A percentile compares a stretch with the other conserved stretches of the same genome.
phyloP scores from a whole-genome alignment of 768 basidiomycete species.

The Mycena latifolia region DNA sequence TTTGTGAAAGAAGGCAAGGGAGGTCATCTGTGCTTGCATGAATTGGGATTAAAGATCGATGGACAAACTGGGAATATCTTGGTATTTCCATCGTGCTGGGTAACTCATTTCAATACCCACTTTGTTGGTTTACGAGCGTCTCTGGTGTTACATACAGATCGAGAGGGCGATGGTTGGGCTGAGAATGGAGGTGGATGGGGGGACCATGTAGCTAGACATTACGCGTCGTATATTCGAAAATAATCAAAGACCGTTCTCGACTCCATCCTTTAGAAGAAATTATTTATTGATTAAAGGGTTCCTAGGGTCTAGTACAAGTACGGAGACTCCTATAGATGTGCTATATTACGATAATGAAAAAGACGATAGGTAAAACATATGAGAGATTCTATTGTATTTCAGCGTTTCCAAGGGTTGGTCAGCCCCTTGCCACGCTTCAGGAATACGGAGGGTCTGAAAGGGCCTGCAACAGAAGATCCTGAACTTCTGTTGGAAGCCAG shows the following conservation, averaged over 20 bases:
- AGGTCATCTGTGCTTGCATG: background rate
- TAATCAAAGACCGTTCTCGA: background rate
- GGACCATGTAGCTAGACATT: background rate
- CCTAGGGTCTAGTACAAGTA: background rate
- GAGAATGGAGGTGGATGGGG: conserved; percentile 6
- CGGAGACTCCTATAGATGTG: background rate
- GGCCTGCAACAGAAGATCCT: too few species aligned
- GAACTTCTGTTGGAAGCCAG: too few species aligned
- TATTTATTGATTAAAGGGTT: conserved; percentile 4
- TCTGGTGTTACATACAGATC: conserved; percentile 7
- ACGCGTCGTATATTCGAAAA: background rate
- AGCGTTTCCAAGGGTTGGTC: background rate
- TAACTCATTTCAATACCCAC: conserved; percentile 10
- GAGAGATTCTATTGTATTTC: background rate
- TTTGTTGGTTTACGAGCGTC: background rate
- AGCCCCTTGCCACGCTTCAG: background rate
- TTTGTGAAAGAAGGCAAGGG: background rate
- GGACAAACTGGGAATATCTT: conserved; percentile 2
- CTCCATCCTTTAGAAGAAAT: background rate
- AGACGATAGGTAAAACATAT: background rate
- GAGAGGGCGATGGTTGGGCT: background rate
- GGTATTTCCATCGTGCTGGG: background rate
- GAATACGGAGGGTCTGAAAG: background rate
- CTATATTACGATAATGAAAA: background rate
- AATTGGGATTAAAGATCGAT: conserved; percentile 1